Evolutionary conservation across 495 filamentous ascomycete species (phyloP).

Genomic region (Aspergillus haitiensis): DNA sequence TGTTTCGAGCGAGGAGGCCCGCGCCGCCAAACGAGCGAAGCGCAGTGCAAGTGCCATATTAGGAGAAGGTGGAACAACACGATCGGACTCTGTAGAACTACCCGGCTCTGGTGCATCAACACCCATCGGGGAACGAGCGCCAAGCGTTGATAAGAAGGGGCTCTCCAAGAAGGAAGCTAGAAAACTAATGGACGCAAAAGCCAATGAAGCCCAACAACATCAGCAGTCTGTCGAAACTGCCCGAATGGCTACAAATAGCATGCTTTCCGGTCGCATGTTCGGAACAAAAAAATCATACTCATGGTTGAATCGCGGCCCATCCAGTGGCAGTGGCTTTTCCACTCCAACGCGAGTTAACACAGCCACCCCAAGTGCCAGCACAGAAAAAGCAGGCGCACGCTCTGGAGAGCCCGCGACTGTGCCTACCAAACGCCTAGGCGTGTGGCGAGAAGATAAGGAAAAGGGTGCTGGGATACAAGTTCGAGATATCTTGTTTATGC

Average conservation of each 20-base stretch:
- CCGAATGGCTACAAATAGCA: slow-evolving; percentile 46
- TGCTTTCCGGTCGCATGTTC: slow-evolving; percentile 47
- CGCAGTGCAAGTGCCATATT: slow-evolving; percentile 45
- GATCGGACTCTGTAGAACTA: slow-evolving; percentile 39
- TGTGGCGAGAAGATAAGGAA: slow-evolving; percentile 51
- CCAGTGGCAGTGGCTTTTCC: slow-evolving; percentile 42
- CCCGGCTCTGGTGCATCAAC: slow-evolving; percentile 47
- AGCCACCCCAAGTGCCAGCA: slow-evolving; percentile 34
- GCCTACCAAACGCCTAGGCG: slow-evolving; percentile 41
- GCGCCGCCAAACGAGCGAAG: slow-evolving; percentile 53
- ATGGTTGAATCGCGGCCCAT: slow-evolving; percentile 42
- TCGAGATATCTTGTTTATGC: slow-evolving; percentile 51
- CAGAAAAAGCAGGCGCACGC: slow-evolving; percentile 33
- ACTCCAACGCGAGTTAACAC: slow-evolving; percentile 41
- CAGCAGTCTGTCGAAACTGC: slow-evolving; percentile 52
- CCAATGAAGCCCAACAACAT: slow-evolving; percentile 52
- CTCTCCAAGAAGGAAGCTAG: slow-evolving; percentile 54
- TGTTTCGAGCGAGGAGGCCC: slow-evolving; percentile 48
- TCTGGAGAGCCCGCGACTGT: slow-evolving; percentile 32
- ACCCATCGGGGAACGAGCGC: slow-evolving; percentile 43
- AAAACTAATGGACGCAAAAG: slow-evolving; percentile 51
- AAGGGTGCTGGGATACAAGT: slow-evolving; percentile 49
- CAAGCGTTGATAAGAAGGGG: slow-evolving; percentile 56
- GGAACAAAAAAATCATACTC: slow-evolving; percentile 49
- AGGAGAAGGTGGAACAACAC: slow-evolving; percentile 36